Evolutionary conservation across 2,329 filamentous ascomycete species (phyloP), one percentile per base, ranked within the genome.

Genomic region (Cucurbitaria berberidis): DNA sequence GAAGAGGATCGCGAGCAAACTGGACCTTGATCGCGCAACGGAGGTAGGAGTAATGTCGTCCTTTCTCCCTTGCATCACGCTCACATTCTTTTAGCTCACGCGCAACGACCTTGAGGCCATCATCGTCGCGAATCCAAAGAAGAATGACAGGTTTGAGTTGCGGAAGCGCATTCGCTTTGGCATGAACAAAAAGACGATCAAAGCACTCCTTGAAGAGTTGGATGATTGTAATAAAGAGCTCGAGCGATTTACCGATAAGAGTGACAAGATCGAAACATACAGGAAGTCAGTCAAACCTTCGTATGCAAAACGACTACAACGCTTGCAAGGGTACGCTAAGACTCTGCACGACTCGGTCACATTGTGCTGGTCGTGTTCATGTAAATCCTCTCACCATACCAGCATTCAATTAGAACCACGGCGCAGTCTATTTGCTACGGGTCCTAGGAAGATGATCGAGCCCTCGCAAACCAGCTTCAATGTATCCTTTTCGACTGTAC

Each of bases 201-300:
- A 73, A 43, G 62, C 60, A 19, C 52, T 74, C 10, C 54, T 76
- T 3, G 70, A 73, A 45, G 68, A 76, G 51, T 55, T 76, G 18
- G 67, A 73, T 30, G 70, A 74, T 2, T 76, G 73, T 62, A 75
- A 74, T 45, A 73, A 73, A 30, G 71, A 75, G 44, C 62, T 76
- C 3, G 73, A 76, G 45, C 65, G 73, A 13, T 74, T 75, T 34
- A 74, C 73, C 0, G 68, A 74, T 26, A 69, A 70, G 41, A 74
- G 68, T 19, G 73, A 75, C 46, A 74, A 68, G 55, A 67, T 76
- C 3, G 72, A 76, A 32, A 70, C 67, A 0, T 67, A 64, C 45
- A 67, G 72, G 19, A 74, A 69, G 47, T 51, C 62, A 5, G 64
- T 63, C 3, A 75, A 74, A 45, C 72, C 72, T 10, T 72, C 70